Conservation (phyloP, 2,329 filamentous ascomycete genomes). For the Colletotrichum tropicicola region DNA sequence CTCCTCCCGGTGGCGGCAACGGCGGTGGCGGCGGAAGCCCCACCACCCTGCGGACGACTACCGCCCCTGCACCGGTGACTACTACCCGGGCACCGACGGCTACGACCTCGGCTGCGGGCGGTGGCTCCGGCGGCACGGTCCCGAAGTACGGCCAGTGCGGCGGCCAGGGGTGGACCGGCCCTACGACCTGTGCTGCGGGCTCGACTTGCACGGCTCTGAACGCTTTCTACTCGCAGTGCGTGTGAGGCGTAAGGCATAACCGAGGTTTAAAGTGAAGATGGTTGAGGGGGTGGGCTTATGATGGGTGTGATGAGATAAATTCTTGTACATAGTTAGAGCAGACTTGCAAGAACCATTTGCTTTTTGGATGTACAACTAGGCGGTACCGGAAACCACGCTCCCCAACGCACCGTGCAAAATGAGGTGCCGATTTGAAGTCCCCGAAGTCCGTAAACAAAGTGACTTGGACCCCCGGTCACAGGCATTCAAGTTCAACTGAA, state of each 20-base stretch:
- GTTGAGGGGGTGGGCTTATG: not conserved
- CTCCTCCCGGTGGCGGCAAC: constrained; percentile 26
- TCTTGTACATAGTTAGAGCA: constrained; percentile 4
- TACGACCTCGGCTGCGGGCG: constrained; percentile 12
- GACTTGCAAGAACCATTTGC: not conserved
- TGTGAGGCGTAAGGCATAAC: too few species aligned
- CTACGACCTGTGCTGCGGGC: constrained; percentile 44
- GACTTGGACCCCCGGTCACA: too few species aligned
- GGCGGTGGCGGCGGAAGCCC: constrained; percentile 18
- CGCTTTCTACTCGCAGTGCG: constrained; percentile 51
- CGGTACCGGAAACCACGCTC: too few species aligned
- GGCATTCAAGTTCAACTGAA: too few species aligned
- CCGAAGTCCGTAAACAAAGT: too few species aligned
- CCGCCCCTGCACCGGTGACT: constrained; percentile 1
- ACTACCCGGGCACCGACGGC: constrained; percentile 9
- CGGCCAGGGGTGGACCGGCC: constrained; percentile 44
- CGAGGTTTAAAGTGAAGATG: not conserved
- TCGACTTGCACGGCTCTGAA: constrained; percentile 48
- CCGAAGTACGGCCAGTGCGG: constrained; percentile 48
- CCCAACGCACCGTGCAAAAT: too few species aligned
- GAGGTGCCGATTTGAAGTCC: too few species aligned
- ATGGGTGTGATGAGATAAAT: not conserved
- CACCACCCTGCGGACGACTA: constrained; percentile 18
- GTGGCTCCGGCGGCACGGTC: constrained; percentile 30
- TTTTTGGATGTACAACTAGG: too few species aligned